Conservation (phyloP, 176 grass and related monocot genomes). For the Musa itinerans region DNA sequence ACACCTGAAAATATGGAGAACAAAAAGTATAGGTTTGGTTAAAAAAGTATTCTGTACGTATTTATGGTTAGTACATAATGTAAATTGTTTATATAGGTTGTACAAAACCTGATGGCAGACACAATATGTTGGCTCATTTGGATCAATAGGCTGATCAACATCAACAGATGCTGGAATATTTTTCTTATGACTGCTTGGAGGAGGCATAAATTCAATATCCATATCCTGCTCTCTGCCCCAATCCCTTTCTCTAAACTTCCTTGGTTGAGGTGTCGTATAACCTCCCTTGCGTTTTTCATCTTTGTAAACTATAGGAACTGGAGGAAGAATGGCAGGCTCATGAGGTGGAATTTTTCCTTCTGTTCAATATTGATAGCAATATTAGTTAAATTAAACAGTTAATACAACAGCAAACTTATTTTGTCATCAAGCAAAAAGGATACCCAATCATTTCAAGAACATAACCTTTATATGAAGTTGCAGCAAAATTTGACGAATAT, state of each 20-base stretch:
- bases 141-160: conserved; percentile 72
- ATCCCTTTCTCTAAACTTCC: conserved; percentile 74
- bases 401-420: neutral
- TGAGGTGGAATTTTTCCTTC: conserved; percentile 87
- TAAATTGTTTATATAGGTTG: neutral
- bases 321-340: conserved; percentile 67
- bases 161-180: conserved; percentile 47
- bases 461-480: neutral
- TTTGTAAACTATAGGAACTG: conserved; percentile 37
- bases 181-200: conserved; percentile 91
- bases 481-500: too few species aligned
- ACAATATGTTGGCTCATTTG: conserved; percentile 94
- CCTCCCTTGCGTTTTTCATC: conserved; percentile 65
- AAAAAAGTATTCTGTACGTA: conserved; percentile 15
- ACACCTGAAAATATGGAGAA: conserved; percentile 47
- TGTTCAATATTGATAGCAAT: conserved; percentile 10
- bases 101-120: conserved; percentile 90
- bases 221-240: conserved; percentile 79
- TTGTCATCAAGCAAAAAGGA: neutral
- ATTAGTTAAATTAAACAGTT: neutral
- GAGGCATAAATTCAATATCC: conserved; percentile 89
- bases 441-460: neutral
- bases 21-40: neutral
- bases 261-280: conserved; percentile 70
- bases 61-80: conserved; percentile 3